phyloP scores from a whole-genome alignment of 495 filamentous ascomycete genomes.

The Viridothelium virens region DNA sequence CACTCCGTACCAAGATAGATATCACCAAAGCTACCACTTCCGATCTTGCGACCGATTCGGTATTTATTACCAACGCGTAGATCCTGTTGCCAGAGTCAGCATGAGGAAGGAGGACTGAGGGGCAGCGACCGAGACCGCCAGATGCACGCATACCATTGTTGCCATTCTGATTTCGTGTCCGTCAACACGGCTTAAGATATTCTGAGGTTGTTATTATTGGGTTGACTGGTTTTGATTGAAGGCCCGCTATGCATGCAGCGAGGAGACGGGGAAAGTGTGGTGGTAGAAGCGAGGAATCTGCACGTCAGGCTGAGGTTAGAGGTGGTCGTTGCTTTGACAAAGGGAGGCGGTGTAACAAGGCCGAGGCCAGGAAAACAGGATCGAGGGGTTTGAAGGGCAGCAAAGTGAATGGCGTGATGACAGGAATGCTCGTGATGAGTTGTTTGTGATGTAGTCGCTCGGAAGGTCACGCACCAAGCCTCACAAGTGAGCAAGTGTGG shows the following conservation, averaged over 20 bases:
- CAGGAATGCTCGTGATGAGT: background rate
- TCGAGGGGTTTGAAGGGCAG: background rate
- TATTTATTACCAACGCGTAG: slow-evolving; percentile 99
- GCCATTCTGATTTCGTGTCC: slow-evolving; percentile 17
- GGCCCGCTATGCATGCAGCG: background rate
- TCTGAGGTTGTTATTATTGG: background rate
- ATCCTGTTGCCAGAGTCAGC: slow-evolving; percentile 54
- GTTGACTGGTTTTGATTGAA: background rate
- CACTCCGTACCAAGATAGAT: slow-evolving; percentile 78
- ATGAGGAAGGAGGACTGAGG: background rate
- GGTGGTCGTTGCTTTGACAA: slow-evolving; percentile 4
- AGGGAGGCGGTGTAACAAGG: slow-evolving; percentile 1
- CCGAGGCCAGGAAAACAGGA: background rate
- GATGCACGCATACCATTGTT: slow-evolving; percentile 23
- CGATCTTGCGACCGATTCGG: slow-evolving; percentile 98
- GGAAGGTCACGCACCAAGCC: slow-evolving; percentile 1
- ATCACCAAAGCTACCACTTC: slow-evolving; percentile 96
- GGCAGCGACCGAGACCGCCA: background rate
- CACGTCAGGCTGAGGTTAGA: slow-evolving; percentile 12
- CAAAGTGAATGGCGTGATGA: background rate
- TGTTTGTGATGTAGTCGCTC: background rate
- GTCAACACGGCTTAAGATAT: background rate
- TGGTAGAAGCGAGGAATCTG: slow-evolving; percentile 4
- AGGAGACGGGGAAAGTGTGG: background rate
- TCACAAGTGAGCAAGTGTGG: background rate